phyloP scores from a whole-genome alignment of 345 rosid species.

The Viola odorata region DNA sequence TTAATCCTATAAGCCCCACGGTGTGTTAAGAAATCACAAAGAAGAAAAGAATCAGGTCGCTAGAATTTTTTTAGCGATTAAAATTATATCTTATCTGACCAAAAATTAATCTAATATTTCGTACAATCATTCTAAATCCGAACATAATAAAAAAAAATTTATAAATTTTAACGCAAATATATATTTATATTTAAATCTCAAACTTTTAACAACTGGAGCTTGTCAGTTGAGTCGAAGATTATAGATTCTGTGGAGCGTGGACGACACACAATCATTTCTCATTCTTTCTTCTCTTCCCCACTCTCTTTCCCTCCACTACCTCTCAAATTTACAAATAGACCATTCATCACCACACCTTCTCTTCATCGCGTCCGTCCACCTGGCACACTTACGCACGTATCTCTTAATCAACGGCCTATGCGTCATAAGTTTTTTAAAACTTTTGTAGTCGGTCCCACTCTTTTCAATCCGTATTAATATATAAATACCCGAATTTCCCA shows the following conservation, averaged over 20 bases:
- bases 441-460: not conserved
- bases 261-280: conserved; percentile 21
- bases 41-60: too few species aligned
- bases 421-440: too few species aligned
- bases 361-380: conserved; percentile 3
- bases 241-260: conserved; percentile 13
- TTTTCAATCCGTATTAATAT: conserved; percentile 4
- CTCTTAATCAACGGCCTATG: conserved; percentile 1
- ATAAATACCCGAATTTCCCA: conserved; percentile 4
- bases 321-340: not conserved
- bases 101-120: too few species aligned
- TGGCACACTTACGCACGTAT: not conserved
- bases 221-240: too few species aligned
- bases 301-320: not conserved
- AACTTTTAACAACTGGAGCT: too few species aligned
- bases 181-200: too few species aligned
- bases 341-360: not conserved
- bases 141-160: too few species aligned
- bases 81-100: too few species aligned
- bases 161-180: too few species aligned
- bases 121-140: too few species aligned
- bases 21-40: too few species aligned
- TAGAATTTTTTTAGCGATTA: too few species aligned
- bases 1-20: not conserved
- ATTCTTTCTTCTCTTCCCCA: conserved; percentile 2